phyloP scores from a whole-genome alignment of 306 rosid species.

The Malus fusca region DNA sequence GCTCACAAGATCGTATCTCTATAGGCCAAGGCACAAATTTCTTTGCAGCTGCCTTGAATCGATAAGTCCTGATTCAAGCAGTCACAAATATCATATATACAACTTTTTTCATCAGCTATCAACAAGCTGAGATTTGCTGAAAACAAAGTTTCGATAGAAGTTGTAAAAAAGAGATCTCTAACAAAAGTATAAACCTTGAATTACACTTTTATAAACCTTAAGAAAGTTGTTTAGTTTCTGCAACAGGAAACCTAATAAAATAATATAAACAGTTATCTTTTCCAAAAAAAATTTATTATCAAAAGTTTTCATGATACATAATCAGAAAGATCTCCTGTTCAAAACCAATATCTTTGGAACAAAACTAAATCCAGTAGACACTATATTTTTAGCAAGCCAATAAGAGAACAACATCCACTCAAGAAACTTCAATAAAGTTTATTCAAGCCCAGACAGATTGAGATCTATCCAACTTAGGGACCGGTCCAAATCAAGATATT shows the following conservation, averaged over 20 bases:
- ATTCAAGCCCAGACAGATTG: not conserved
- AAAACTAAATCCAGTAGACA: not conserved
- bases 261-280: not conserved
- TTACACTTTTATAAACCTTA: not conserved
- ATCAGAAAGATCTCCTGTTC: not conserved
- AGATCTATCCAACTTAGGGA: not conserved
- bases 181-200: not conserved
- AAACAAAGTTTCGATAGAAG: not conserved
- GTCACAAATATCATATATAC: slow-evolving; percentile 2
- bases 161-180: not conserved
- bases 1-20: slow-evolving; percentile 93
- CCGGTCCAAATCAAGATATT: not conserved
- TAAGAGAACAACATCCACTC: not conserved
- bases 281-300: not conserved
- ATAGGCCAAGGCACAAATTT: slow-evolving; percentile 90
- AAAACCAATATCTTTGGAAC: not conserved
- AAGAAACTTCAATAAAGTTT: not conserved
- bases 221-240: not conserved
- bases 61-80: slow-evolving; percentile 65
- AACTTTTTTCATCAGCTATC: not conserved
- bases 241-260: not conserved
- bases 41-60: slow-evolving; percentile 68
- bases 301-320: not conserved
- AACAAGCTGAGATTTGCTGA: not conserved
- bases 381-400: not conserved